Base-by-base conservation (phyloP, 2,329 filamentous ascomycete genomes). In the Escovopsis sp. region DNA sequence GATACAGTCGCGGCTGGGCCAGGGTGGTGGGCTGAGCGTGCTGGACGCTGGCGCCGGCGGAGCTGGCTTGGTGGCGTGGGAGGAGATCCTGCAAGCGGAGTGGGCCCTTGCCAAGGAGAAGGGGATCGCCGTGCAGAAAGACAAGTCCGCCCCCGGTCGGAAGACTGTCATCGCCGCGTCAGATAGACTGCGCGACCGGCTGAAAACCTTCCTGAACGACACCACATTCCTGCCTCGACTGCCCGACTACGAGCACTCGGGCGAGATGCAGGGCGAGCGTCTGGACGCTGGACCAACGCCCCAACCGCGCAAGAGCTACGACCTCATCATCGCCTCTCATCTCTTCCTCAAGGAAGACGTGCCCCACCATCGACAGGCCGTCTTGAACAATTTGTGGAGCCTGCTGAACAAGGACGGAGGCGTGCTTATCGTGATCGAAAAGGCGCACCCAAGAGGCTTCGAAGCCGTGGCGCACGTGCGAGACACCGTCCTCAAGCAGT, bases 221-320 rank as follows among this genome's bases (percentile, higher is more conserved):
- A 96, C 90, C 0, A 92, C 82, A 0, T 94, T 98, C 51, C 66
- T 98, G 7, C 87, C 88, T 7, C 76, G 87, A 4, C 62, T 96
- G n/a, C 90, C 90, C 0, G 85, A 96, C 49, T 86, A 88, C 43
- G 57, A 85, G 18, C 78, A 79, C 50, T 70, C 72, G 1, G 63
- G 69, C 16, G 63, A 76, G 39, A 71, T 72, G 33, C 64, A 68
- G 9, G 66, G 72, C 14, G 62, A 63, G 38, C 67, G 70, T 26
- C 53, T 83, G 5, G 72, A 83, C 37, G 70, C 72, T 15, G 64
- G 68, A 15, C 55, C 61, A 21, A 53, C 61, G 8, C 63, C 69
- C 5, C 66, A 68, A 14, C 64, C 68, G 3, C 71, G 79, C 40
- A 94, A 96, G 57, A 70, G 74, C 30, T 94, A 79, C 53, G 90